Percentiles rank a stretch among this genome's conserved stretches.
Conservation (phyloP, 257 asterid species). For the Jacaranda mimosifolia region DNA sequence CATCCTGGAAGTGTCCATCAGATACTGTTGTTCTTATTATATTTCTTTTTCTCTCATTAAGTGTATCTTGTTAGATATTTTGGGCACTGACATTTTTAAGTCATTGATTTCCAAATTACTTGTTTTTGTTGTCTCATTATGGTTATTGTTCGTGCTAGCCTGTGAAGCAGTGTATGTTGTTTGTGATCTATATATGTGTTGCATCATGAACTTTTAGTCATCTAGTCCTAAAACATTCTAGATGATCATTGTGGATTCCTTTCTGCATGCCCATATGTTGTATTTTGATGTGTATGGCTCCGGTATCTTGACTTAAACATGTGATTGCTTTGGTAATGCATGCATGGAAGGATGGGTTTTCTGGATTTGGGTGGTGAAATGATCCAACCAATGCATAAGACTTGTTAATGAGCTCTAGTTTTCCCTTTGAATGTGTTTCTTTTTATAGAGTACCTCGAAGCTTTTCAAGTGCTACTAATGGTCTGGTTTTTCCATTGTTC, state of each 20-base stretch:
- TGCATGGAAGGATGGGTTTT: not conserved
- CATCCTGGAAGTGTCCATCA: not conserved
- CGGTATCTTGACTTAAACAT: constrained; percentile 15
- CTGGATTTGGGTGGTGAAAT: not conserved
- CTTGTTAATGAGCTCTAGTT: constrained; percentile 6
- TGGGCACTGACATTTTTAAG: not conserved
- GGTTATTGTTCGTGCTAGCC: not conserved
- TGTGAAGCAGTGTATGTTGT: not conserved
- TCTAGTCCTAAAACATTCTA: not conserved
- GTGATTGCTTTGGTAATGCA: not conserved
- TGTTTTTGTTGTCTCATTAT: not conserved
- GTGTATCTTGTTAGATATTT: constrained; percentile 9
- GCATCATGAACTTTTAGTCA: constrained; percentile 2
- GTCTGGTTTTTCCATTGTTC: constrained; percentile 9
- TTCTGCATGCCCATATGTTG: not conserved
- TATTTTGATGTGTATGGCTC: not conserved
- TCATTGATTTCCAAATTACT: not conserved
- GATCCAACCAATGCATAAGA: not conserved
- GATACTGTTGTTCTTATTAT: not conserved
- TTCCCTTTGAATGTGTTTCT: not conserved
- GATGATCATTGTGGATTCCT: not conserved
- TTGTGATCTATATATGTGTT: not conserved
- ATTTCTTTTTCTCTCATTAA: not conserved
- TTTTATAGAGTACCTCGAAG: not conserved
- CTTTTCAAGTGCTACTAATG: not conserved